Conservation (phyloP, 768 basidiomycete species). For the Kwoniella dendrophila region DNA sequence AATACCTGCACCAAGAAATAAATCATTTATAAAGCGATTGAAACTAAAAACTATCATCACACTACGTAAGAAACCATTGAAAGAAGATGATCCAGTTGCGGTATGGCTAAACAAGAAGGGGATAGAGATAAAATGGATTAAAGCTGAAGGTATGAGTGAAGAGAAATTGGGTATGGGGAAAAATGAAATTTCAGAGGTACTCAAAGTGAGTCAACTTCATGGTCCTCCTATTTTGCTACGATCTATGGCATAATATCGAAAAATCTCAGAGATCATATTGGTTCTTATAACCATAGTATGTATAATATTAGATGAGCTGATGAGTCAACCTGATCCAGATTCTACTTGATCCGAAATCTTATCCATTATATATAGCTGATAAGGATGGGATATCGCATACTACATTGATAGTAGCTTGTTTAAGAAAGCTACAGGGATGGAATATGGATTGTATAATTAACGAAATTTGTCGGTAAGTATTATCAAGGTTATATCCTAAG, state of each 20-base stretch:
- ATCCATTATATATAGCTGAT: conserved; percentile 50
- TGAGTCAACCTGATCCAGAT: conserved; percentile 10
- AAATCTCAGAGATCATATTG: too few relatives aligned
- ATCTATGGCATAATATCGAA: background rate
- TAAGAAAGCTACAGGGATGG: conserved; percentile 51
- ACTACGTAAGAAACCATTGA: conserved; percentile 35
- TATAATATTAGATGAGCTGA: too few relatives aligned
- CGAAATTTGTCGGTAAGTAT: conserved; percentile 40
- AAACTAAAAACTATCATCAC: conserved; percentile 33
- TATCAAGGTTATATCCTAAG: background rate
- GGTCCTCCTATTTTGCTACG: background rate
- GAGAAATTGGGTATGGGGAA: conserved; percentile 47
- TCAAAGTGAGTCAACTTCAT: conserved; percentile 34
- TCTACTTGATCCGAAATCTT: conserved; percentile 34
- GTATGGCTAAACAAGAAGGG: conserved; percentile 31
- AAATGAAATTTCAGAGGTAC: conserved; percentile 40
- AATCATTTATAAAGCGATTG: conserved; percentile 35
- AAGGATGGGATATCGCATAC: conserved; percentile 51
- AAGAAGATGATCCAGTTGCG: conserved; percentile 25
- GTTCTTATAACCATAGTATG: too few relatives aligned
- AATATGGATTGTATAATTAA: conserved; percentile 40
- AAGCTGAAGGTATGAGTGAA: conserved; percentile 44
- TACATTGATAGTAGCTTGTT: conserved; percentile 41
- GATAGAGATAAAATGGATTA: conserved; percentile 43
- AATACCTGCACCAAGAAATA: conserved; percentile 37